Conservation (phyloP, 306 rosid genomes). For the Lithocarpus polystachyus region DNA sequence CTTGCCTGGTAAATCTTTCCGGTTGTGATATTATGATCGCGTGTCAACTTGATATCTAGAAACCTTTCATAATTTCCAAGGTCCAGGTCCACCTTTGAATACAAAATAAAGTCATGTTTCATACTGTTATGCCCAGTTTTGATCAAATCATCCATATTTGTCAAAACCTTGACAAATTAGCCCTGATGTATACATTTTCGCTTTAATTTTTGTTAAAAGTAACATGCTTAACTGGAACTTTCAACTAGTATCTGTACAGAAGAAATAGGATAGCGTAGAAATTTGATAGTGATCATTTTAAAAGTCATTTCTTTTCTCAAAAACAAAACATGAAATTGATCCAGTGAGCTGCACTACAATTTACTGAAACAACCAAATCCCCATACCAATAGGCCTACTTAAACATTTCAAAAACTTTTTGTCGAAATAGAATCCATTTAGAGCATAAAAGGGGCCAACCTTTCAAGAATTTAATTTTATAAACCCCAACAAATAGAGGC, state of each 20-base stretch:
- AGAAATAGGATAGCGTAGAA: background rate
- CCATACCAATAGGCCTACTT: background rate
- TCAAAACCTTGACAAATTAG: slow-evolving; percentile 14
- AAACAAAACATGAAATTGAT: background rate
- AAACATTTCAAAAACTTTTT: background rate
- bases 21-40: slow-evolving; percentile 91
- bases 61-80: slow-evolving; percentile 98
- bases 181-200: slow-evolving; percentile 4
- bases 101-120: slow-evolving; percentile 34
- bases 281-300: background rate
- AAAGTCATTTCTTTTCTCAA: background rate
- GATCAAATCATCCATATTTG: slow-evolving; percentile 18
- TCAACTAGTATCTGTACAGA: background rate
- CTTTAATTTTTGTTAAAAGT: background rate
- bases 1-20: slow-evolving; percentile 96
- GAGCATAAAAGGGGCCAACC: background rate
- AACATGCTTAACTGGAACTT: background rate
- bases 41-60: slow-evolving; percentile 77
- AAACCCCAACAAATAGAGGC: background rate
- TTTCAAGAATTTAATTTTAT: background rate
- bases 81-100: slow-evolving; percentile 92
- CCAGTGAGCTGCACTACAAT: background rate
- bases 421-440: background rate
- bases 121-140: slow-evolving; percentile 9
- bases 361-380: background rate